Conservation (phyloP, 2,329 filamentous ascomycete genomes). For the Monilinia fructigena region DNA sequence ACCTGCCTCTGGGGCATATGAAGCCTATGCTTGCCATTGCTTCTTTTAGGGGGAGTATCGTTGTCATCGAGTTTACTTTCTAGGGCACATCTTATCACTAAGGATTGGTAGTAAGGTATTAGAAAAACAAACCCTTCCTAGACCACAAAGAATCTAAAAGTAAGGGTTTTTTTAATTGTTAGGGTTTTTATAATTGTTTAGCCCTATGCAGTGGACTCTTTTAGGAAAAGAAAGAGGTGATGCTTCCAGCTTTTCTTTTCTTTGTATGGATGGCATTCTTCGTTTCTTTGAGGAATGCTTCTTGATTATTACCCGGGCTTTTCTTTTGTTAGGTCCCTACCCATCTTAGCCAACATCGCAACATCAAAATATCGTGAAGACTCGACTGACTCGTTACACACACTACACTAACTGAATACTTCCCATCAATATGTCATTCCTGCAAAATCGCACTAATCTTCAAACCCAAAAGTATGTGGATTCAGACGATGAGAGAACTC, state of each 20-base stretch:
- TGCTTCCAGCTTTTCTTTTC: conserved; percentile 19
- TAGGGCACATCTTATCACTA: conserved; percentile 6
- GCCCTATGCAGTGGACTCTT: neutral
- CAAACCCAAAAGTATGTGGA: neutral
- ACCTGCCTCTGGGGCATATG: neutral
- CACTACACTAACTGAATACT: neutral
- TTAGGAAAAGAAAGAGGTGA: conserved; percentile 16
- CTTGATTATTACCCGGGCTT: neutral
- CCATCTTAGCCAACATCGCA: neutral
- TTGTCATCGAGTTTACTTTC: conserved; percentile 6
- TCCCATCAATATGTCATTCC: neutral
- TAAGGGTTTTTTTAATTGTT: neutral
- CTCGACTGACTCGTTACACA: neutral
- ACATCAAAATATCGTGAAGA: neutral
- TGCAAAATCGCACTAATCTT: conserved; percentile 7
- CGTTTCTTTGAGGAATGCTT: conserved; percentile 18
- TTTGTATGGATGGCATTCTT: conserved; percentile 13
- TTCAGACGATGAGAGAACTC: conserved; percentile 1
- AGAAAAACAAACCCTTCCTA: neutral
- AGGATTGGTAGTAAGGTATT: conserved; percentile 16
- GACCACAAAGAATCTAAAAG: neutral
- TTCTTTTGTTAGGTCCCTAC: conserved; percentile 12
- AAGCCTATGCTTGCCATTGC: neutral
- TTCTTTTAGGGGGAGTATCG: neutral
- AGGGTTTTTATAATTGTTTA: conserved; percentile 9